Evolutionary conservation across 192 early-diverging fungal species (phyloP), one percentile per base, ranked within the genome.

Genomic region (Obelidium mucronatum): DNA sequence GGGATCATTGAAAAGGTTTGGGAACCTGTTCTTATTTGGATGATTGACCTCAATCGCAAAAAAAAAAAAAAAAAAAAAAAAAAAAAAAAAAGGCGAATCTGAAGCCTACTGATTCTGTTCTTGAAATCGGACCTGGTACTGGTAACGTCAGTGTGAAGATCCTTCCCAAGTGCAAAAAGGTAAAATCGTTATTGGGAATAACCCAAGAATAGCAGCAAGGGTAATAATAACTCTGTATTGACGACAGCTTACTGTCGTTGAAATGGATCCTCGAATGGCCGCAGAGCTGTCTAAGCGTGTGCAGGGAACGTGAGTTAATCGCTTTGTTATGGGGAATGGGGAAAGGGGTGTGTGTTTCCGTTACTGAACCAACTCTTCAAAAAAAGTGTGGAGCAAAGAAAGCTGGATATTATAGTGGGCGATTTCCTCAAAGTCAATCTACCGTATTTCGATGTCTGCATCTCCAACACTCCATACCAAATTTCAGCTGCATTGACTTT

Each of bases 381-480:
- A 59, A 11, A 62, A 34, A 94, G 92, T 40, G 87, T 91, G 34
- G 91, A 93, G 52, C 94, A 95, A 76, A 77, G 87, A 53, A 89
- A 93, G 53, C 89, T 99, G 3, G 91, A 98, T 73, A 96, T 99
- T 63, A 89, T 99, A 79, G 92, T 98, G 74, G 98, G 98, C 63
- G 98, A 99, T 77, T 97, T 98, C 61, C 93, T 99, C 80, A 99
- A 99, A 86, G 92, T 94, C 52, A 93, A 94, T 51, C 81, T 99
- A 60, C 98, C 98, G 0, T 98, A 92, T 83, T 99, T 99, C 87
- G 97, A 99, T 79, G 94, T 98, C 58, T 97, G 96, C 80, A 96
- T 99, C 79, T 92, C 90, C 79, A 99, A 99, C 84, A 99, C 98
- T 28, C 98, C 98, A 24, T 99, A 98, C 83, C 94, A 95, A 86